Base-by-base conservation (phyloP, 2,329 filamentous ascomycete species). In the Torrubiella hemipterigena region DNA sequence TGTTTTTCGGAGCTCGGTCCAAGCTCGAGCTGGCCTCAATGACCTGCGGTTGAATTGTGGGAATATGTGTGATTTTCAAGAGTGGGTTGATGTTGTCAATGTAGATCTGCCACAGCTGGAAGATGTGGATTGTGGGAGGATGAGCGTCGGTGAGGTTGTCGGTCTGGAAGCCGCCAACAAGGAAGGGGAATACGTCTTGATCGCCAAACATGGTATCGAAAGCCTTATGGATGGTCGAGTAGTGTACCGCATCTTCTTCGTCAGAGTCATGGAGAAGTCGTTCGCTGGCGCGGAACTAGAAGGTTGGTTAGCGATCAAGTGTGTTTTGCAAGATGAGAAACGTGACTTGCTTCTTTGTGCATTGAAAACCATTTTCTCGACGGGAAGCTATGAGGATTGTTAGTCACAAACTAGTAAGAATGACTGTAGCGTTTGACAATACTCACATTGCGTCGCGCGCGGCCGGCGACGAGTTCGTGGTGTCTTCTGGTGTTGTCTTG, bases 81-180 rank as follows among this genome's bases (percentile, higher is more conserved):
- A 84, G 48, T 0, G 77, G 75, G 41, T 82, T 75, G 41, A 82
- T 70, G 42, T 81, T 81, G 39, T 74, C 69, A 25, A 82, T 63
- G 45, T 79, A 83, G 12, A 72, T 63, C 50, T 81, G 76, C 77
- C 78, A 83, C 13, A 78, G 57, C 40, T 72, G 65, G 36, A 77
- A 68, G 32, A 76, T 74, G 35, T 75, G 69, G 14, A 75, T 65
- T 16, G 67, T 56, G 2, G 65, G 48, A 8, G 73, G 73, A 38
- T 74, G 70, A 12, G 58, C 49, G 29, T 58, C 54, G 4, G 63
- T 62, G 29, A 72, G 54, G 29, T 55, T 56, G 13, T 53, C 46
- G 12, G 48, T 47, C 8, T 55, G 47, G 17, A 14, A 24, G 14
- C 61, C 63, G 17, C 67, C 66, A 12, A 73, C 55, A 18, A 69